Conservation (phyloP, 1,284 basidiomycete species). For the Trichosporon inkin region DNA sequence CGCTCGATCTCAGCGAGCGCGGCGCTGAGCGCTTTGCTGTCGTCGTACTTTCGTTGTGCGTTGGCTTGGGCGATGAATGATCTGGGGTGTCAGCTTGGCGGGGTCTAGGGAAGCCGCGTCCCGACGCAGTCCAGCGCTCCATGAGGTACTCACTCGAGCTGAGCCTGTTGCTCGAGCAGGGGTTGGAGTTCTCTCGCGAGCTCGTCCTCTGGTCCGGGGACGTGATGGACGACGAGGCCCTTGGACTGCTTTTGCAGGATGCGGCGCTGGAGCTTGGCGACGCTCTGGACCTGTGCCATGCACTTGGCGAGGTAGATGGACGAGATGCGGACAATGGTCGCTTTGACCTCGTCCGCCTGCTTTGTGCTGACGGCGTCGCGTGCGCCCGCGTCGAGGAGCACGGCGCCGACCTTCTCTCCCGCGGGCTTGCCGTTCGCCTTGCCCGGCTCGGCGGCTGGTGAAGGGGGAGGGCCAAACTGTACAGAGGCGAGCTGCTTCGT, state of each 20-base stretch:
- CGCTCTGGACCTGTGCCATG: background rate
- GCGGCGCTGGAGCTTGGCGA: slow-evolving; percentile 1
- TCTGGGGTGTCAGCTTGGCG: slow-evolving; percentile 17
- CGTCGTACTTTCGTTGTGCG: slow-evolving; percentile 81
- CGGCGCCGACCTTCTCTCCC: slow-evolving; percentile 33
- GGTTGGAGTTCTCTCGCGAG: slow-evolving; percentile 72
- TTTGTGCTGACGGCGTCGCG: slow-evolving; percentile 16
- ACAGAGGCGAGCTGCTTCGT: slow-evolving; percentile 57
- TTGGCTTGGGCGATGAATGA: slow-evolving; percentile 64
- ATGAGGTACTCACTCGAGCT: slow-evolving; percentile 61
- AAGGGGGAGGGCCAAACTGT: slow-evolving; percentile 32
- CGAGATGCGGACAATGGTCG: slow-evolving; percentile 1
- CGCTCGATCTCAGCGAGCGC: slow-evolving; percentile 71
- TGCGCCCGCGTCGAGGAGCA: slow-evolving; percentile 25
- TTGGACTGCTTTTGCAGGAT: slow-evolving; percentile 2
- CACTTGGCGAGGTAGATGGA: slow-evolving; percentile 3
- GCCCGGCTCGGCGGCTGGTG: slow-evolving; percentile 65
- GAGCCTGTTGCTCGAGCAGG: slow-evolving; percentile 80
- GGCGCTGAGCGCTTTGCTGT: slow-evolving; percentile 68
- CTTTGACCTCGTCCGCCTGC: background rate
- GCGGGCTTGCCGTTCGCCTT: slow-evolving; percentile 58
- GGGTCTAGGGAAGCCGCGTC: too few relatives aligned
- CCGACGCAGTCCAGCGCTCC: background rate
- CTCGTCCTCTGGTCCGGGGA: slow-evolving; percentile 51
- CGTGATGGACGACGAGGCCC: background rate